Base-by-base conservation (phyloP, 148 eudicot genomes). In the Chenopodium suecicum region DNA sequence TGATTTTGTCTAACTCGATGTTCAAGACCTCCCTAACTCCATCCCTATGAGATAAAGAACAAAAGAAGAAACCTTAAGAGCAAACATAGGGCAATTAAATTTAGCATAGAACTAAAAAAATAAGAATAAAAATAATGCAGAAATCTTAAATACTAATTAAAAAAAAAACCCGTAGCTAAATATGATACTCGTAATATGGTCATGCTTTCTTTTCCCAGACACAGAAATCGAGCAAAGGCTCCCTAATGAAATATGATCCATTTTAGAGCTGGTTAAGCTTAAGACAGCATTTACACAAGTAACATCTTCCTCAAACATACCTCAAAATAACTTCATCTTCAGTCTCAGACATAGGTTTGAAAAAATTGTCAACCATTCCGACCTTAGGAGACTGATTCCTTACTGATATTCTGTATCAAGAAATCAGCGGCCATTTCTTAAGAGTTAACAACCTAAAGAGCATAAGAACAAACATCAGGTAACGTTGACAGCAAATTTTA, bases 381-480 rank as follows among this genome's bases (percentile, higher is more conserved):
- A 85, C 89, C 82, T 92, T 93, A 2, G 97, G 91, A 20, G 95
- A 89, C 62, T 92, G 95, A 1, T 92, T 89, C 69, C 95, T 86
- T 4, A 90, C 91, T 17, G 86, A 88, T 9, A 94, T 95, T 80
- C 92, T 85, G 47, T 91, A 93, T 0, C 92, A 85, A 2, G 97
- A 93, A 82, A 93, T 91, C 79, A 86, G 41, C 3, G 94, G 95
- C 95, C 94, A 93, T 14, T 88, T 86, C 78, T 95, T 89, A 31
- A 32, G 95, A 93, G 84, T 92, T 88, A 3, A 93, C 97, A 14
- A 91, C 97, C 95, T 93, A 83, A 8, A 65, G 4, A 72, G 9
- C 58, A 74, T 74, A 20, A 23, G 34, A 34, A 34, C 37, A 2
- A 34, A 48, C 58, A 63, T 76, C 52, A 64, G 22, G n/a, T 13